phyloP scores from a whole-genome alignment of 306 rosid species.

The Datisca glomerata region DNA sequence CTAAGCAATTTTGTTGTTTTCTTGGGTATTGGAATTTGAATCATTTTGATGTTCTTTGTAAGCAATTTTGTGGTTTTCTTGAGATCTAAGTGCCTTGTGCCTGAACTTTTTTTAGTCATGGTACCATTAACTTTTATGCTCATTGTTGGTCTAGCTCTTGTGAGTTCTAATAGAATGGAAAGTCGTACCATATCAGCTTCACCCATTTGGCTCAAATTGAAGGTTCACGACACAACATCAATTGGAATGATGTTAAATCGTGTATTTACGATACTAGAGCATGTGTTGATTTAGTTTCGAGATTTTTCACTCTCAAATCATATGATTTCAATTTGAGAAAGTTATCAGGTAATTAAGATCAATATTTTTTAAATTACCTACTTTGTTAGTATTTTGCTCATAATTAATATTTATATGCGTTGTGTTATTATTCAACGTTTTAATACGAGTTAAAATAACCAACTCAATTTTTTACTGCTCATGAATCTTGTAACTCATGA shows the following conservation, averaged over 20 bases:
- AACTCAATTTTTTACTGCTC: too few species aligned
- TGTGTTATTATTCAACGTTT: too few species aligned
- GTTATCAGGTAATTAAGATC: too few species aligned
- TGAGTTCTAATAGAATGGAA: slow-evolving; percentile 13
- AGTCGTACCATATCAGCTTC: slow-evolving; percentile 14
- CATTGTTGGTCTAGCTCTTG: slow-evolving; percentile 16
- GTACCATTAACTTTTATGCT: slow-evolving; percentile 12
- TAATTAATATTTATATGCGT: too few species aligned
- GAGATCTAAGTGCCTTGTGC: slow-evolving; percentile 10
- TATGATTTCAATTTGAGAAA: slow-evolving; percentile 7
- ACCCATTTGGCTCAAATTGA: slow-evolving; percentile 19
- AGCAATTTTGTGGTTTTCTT: slow-evolving; percentile 10
- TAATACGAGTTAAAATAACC: too few species aligned
- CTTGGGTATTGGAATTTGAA: slow-evolving; percentile 2
- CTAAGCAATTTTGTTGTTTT: slow-evolving; percentile 10
- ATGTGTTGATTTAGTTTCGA: slow-evolving; percentile 10
- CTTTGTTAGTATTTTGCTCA: too few species aligned
- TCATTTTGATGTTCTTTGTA: slow-evolving; percentile 8
- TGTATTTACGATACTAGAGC: slow-evolving; percentile 14
- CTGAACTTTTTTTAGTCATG: slow-evolving; percentile 13
- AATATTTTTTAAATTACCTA: too few species aligned
- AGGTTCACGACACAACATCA: neutral
- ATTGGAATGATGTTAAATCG: slow-evolving; percentile 14
- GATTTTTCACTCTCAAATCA: slow-evolving; percentile 11
- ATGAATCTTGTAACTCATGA: too few species aligned